A percentile compares a stretch with the other conserved stretches of the same genome.
These are phyloP conservation scores for Durotheca rogersii DNA, from an alignment of 495 filamentous ascomycete genomes.

Conservation along the genomic window DNA sequence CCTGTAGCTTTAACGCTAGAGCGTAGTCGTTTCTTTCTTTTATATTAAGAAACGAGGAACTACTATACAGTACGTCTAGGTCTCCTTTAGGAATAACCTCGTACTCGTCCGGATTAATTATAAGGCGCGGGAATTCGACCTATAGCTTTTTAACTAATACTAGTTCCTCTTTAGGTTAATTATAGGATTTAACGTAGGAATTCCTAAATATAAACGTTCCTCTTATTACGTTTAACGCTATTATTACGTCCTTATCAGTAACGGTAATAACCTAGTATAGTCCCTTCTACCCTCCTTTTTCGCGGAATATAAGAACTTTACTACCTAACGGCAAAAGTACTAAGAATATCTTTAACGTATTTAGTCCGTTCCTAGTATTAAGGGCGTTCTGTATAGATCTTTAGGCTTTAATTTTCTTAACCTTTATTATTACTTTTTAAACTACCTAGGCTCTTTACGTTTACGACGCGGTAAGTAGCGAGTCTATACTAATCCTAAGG, in stretches of 20 bases:
- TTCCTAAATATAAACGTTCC: background rate
- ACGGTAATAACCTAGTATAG: slow-evolving; percentile 12
- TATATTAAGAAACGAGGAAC: background rate
- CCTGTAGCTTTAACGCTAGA: too few relatives aligned
- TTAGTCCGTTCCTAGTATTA: slow-evolving; percentile 18
- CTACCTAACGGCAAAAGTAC: slow-evolving; percentile 10
- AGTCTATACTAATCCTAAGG: too few relatives aligned
- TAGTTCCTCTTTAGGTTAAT: background rate
- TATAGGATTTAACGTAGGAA: slow-evolving; percentile 2
- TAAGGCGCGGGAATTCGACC: too few relatives aligned
- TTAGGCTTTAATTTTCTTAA: slow-evolving; percentile 17
- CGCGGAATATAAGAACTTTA: slow-evolving; percentile 16
- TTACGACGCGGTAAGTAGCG: background rate
- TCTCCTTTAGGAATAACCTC: background rate
- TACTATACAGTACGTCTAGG: background rate
- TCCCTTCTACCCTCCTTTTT: slow-evolving; percentile 16
- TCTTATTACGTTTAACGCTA: background rate
- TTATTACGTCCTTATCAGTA: slow-evolving; percentile 2
- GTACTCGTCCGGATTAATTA: background rate
- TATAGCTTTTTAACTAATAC: background rate
- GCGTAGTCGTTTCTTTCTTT: too few relatives aligned
- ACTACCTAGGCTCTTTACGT: slow-evolving; percentile 18
- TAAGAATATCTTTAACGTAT: too few relatives aligned
- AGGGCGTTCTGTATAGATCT: slow-evolving; percentile 12
- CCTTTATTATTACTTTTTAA: slow-evolving; percentile 20